Base-by-base conservation (phyloP, 306 rosid genomes). In the Cicer arietinum region DNA sequence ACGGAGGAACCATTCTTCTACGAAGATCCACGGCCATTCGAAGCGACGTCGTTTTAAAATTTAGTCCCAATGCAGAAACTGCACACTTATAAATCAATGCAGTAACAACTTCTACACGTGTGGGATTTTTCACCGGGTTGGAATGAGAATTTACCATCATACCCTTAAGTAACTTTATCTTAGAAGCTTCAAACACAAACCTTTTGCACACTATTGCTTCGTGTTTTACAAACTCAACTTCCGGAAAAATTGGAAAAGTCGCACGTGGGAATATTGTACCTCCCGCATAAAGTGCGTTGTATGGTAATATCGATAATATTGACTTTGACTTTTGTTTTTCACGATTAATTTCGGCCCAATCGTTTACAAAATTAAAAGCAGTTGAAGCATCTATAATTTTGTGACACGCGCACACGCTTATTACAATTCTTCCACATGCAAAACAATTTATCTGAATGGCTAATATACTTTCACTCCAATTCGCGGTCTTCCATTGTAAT, bases 361-460 rank as follows among this genome's bases (percentile, higher is more conserved):
- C 76, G 0, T 83, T 81, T 42, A 83, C 43, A 78, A 89, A 86
- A 4, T 78, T 75, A 69, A 51, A 37, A 52, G 86, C 61, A 1
- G 92, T 71, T 72, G 64, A 18, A 0, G 79, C 43, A 8, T 91
- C 97, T 0, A 71, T 82, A 6, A 88, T 44, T 78, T 88, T 86
- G 83, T 85, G 93, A 14, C 79, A 82, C 46, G 85, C 48, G 16
- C 89, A 85, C 4, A 86, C 47, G 10, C 78, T 48, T 0, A 89
- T 57, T 1, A 80, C 81, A 2, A 84, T 75, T n/a, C 96, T 89
- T 1, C 89, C 89, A 4, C 89, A 87, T 13, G 76, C 61, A 17
- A 89, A 87, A 52, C 10, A 9, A 69, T 62, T 89, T 0, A 84
- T 48, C 13, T 91, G 96, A 47, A 85, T 74, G 9, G 77, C 85